phyloP scores from a whole-genome alignment of 345 rosid species.

The Linum lewisii region DNA sequence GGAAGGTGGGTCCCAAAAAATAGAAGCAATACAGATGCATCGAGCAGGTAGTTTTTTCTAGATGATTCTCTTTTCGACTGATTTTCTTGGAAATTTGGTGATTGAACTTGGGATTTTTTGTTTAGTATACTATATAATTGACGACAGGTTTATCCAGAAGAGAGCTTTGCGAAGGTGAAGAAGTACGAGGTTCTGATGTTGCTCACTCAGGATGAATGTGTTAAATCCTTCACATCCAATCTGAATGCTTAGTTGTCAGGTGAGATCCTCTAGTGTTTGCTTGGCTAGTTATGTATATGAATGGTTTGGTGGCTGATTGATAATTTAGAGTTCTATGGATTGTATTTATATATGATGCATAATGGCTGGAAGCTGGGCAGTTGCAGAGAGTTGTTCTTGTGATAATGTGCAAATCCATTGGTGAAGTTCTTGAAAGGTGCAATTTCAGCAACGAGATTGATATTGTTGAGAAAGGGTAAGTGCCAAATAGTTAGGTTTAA shows the following conservation, averaged over 20 bases:
- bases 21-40: too few species aligned
- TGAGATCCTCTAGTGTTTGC: too few species aligned
- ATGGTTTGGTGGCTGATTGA: constrained; percentile 12
- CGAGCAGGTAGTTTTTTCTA: constrained; percentile 55
- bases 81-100: neutral
- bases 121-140: constrained; percentile 74
- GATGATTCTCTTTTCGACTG: neutral
- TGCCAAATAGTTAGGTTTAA: too few species aligned
- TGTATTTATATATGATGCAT: constrained; percentile 27
- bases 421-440: constrained; percentile 91
- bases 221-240: too few species aligned
- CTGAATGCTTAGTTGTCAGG: too few species aligned
- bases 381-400: too few species aligned
- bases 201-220: too few species aligned
- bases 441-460: constrained; percentile 87
- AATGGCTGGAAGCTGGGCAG: constrained; percentile 94
- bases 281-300: neutral
- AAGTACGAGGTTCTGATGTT: too few species aligned
- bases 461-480: constrained; percentile 66
- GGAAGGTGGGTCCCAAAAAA: too few species aligned
- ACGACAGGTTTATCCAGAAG: constrained; percentile 94
- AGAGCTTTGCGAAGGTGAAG: constrained; percentile 83
- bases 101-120: neutral
- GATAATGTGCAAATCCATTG: constrained; percentile 69
- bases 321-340: constrained; percentile 1